Evolutionary conservation across 495 filamentous ascomycete genomes (phyloP).

Genomic region (Neurospora discreta): DNA sequence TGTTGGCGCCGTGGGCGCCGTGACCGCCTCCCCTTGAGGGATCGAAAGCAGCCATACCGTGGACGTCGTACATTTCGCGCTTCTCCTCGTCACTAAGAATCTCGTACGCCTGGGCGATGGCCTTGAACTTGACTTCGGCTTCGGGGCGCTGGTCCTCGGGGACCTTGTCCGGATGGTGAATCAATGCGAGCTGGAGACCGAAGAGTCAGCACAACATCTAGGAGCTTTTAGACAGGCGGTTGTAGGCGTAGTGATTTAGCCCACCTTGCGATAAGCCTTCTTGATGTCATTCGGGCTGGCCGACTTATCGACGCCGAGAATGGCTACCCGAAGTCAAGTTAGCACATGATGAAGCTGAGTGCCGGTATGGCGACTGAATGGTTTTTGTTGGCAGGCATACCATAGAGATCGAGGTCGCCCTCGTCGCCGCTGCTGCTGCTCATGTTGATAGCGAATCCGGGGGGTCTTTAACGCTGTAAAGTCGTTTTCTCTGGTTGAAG

Average conservation of each 20-base stretch:
- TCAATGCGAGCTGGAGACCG: conserved; percentile 59
- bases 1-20: conserved; percentile 60
- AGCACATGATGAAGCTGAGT: not conserved
- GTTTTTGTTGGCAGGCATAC: conserved; percentile 28
- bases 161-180: conserved; percentile 93
- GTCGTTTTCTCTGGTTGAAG: not conserved
- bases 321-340: conserved; percentile 33
- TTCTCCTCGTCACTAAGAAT: conserved; percentile 95
- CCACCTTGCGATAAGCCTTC: conserved; percentile 92
- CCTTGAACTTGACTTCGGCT: conserved; percentile 85
- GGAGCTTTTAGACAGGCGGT: not conserved
- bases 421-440: conserved; percentile 25
- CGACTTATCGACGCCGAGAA: conserved; percentile 59
- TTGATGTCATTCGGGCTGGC: conserved; percentile 81
- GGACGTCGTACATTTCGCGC: conserved; percentile 78
- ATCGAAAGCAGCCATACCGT: conserved; percentile 94
- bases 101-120: conserved; percentile 87
- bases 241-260: conserved; percentile 5
- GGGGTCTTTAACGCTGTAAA: not conserved
- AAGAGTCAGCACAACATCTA: conserved; percentile 9
- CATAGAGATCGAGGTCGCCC: conserved; percentile 53
- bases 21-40: conserved; percentile 45
- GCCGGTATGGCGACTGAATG: not conserved
- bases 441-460: not conserved
- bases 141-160: conserved; percentile 70